Evolutionary conservation across 1,284 basidiomycete genomes (phyloP), one percentile per base, ranked within the genome.

Genomic region (Tilletia horrida): DNA sequence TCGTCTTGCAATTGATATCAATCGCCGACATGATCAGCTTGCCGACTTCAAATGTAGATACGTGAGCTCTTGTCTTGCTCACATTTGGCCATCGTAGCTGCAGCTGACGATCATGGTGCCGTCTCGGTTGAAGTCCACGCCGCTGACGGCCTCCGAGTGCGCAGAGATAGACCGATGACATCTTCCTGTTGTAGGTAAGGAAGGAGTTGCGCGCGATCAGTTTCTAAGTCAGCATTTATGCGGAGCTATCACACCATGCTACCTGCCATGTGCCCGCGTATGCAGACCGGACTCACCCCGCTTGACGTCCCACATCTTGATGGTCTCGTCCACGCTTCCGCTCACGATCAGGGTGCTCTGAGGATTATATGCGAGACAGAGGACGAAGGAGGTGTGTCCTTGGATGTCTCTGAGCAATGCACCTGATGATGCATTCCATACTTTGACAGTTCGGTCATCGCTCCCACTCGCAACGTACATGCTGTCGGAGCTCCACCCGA

Each of bases 81-180:
- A 95, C 93, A 98, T 94, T 62, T 97, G 83, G 1, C 94, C 95
- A 83, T 99, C 96, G 88, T 95, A 96, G 23, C 92, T 91, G 72
- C 90, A 91, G 7, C 91, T 94, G 1, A 93, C 90, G 47, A 98
- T 90, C 72, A 97, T 88, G 2, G 92, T 93, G 1, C 96, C 96
- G 76, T 98, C 95, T 65, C 90, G 86, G 82, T 92, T 97, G 85
- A 97, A 99, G 67, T 88, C 88, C 0, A 97, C 91, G 11, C 90
- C 89, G 64, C 92, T 94, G 23, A 98, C 92, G 13, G 96, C 93
- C 81, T 98, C 96, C 0, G 92, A 93, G 84, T 98, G 96, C 0
- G 96, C 96, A 18, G 94, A 91, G 29, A 81, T 79, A 55, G 68
- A 69, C 1, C 76, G 73, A 59, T 80, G 80, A 52, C 80, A 79